Conservation (phyloP, 768 basidiomycete genomes). For the Trametes meyenii region DNA sequence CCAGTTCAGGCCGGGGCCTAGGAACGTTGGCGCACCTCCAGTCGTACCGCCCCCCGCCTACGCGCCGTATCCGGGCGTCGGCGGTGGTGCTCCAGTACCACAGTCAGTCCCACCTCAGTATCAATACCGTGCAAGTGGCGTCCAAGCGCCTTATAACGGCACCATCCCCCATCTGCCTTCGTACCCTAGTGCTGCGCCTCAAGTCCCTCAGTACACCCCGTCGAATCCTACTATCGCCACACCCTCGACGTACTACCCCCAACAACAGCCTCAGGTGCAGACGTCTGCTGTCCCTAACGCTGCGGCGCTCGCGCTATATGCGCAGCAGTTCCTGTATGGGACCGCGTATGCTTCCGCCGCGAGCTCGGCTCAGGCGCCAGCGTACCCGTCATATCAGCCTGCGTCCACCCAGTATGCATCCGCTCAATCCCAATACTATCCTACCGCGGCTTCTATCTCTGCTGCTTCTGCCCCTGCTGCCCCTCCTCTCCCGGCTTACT, state of each 20-base stretch:
- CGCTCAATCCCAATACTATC: constrained; percentile 2
- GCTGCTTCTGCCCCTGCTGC: background rate
- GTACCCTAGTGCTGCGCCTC: background rate
- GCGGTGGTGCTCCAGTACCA: background rate
- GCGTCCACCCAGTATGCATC: constrained; percentile 1
- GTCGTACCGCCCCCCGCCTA: background rate
- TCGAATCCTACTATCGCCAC: background rate
- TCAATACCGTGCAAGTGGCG: background rate
- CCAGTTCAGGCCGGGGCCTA: constrained; percentile 13
- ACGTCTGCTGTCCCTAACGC: background rate
- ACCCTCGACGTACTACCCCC: background rate
- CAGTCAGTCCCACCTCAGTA: background rate
- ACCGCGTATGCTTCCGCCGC: background rate
- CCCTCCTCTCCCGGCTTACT: background rate
- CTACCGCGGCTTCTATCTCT: background rate
- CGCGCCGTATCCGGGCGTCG: constrained; percentile 12
- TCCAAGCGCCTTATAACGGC: constrained; percentile 1
- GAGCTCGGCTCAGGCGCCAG: background rate
- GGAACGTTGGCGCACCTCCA: constrained; percentile 8
- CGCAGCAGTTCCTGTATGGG: constrained; percentile 8
- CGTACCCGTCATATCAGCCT: constrained; percentile 1
- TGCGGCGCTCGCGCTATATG: constrained; percentile 1
- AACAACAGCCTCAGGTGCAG: constrained; percentile 4
- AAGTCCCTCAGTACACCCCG: background rate
- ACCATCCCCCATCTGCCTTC: background rate